Evolutionary conservation across 176 grass and related monocot genomes (phyloP).

Genomic region (Lolium rigidum): DNA sequence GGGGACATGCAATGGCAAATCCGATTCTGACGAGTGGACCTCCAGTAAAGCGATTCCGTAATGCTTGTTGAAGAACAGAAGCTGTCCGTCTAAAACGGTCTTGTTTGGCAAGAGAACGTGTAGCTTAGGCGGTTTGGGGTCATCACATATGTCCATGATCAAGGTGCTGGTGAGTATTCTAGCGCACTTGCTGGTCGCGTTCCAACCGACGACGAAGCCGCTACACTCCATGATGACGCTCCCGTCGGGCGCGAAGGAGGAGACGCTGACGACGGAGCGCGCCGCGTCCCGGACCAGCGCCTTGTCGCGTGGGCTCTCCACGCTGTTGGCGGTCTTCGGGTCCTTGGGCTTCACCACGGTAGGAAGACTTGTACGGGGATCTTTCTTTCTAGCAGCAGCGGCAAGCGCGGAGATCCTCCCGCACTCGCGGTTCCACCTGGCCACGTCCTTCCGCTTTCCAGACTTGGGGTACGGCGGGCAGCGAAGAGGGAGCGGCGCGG

Average conservation of each 20-base stretch:
- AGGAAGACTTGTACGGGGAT: neutral
- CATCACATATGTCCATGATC: neutral
- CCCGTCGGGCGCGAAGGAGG: neutral
- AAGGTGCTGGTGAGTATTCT: neutral
- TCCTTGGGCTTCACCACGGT: neutral
- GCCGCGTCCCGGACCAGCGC: neutral
- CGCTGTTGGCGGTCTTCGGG: neutral
- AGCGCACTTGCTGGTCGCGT: neutral
- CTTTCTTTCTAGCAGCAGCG: neutral
- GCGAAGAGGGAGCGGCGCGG: neutral
- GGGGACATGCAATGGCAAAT: too few relatives aligned
- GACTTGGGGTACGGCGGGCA: neutral
- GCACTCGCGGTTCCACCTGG: neutral
- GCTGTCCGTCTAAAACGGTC: too few relatives aligned
- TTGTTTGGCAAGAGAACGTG: neutral
- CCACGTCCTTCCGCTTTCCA: neutral
- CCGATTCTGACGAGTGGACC: too few relatives aligned
- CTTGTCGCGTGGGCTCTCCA: neutral
- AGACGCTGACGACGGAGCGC: slow-evolving; percentile 11
- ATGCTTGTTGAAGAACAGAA: too few relatives aligned
- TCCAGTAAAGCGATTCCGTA: too few relatives aligned
- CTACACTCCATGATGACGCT: neutral
- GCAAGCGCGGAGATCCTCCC: neutral
- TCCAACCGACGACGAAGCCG: neutral
- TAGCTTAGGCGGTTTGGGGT: neutral